Percentiles rank a stretch among this genome's conserved stretches.
Conservation (phyloP, 179 eudicot species). For the Gypsophila paniculata region DNA sequence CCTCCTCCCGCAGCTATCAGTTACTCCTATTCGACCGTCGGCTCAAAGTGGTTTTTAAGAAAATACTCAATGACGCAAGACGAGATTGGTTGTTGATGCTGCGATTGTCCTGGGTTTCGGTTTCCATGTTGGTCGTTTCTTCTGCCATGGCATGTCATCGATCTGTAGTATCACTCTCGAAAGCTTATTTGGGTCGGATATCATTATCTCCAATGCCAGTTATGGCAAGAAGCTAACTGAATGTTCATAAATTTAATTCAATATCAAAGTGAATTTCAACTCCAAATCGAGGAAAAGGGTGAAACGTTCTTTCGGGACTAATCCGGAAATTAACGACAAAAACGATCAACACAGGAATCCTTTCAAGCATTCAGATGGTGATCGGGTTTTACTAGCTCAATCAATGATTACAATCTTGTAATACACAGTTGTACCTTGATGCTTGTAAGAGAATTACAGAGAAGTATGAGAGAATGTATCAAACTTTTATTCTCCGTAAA, state of each 20-base stretch:
- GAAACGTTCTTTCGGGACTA: no score
- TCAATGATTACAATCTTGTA: no score
- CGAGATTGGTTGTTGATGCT: constrained; percentile 51
- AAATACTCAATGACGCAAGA: constrained; percentile 54
- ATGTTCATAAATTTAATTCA: background rate
- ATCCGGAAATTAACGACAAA: no score
- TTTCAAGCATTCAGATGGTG: no score
- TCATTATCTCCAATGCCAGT: constrained; percentile 42
- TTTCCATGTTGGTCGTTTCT: constrained; percentile 43
- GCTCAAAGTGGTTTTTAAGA: constrained; percentile 57
- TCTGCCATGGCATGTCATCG: constrained; percentile 64
- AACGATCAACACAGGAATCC: no score
- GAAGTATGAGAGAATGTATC: no score
- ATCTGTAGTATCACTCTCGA: constrained; percentile 43
- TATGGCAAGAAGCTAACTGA: constrained; percentile 28
- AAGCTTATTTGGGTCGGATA: constrained; percentile 37
- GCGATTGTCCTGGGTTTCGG: constrained; percentile 49
- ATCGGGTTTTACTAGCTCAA: no score
- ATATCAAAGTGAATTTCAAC: constrained; percentile 7
- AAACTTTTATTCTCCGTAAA: no score
- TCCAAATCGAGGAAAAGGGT: background rate
- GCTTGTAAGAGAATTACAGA: no score
- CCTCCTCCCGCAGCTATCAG: constrained; percentile 37
- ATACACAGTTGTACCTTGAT: no score
- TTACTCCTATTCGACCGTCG: constrained; percentile 60